Evolutionary conservation across 2,329 filamentous ascomycete species (phyloP), one percentile per base, ranked within the genome.

Genomic region (Sclerotinia trifoliorum): DNA sequence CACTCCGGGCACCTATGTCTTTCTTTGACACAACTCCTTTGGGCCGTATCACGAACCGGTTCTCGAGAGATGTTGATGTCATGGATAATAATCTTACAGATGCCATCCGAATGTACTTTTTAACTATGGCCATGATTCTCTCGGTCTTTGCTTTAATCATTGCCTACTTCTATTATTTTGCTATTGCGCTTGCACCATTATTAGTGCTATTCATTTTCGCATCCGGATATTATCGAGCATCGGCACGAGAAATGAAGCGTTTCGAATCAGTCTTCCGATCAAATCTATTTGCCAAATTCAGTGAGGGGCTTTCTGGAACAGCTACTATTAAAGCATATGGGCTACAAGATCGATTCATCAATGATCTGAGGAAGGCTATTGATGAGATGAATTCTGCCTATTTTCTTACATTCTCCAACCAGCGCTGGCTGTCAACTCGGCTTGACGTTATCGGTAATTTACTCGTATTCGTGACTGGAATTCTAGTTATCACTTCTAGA

Each of bases 21-120:
- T 98, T 98, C 81, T 98, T 98, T 80, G 95, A 99, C 75, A 98
- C 95, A 0, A 98, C 95, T 0, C 95, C 95, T 0, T 85, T 98
- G 1, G 95, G 95, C 26, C 90, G 94, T 49, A 97, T 98, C 78
- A 97, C 93, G 29, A 98, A 98, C 78, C 91, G 95, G 21, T 98
- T 98, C 80, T 96, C 93, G 44, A 90, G 94, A 73, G 95, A 99
- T 76, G 91, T 98, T 52, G 93, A 97, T 76, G 92, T 95, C 68
- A 96, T 98, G 93, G 95, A 98, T 80, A 97, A 97, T 78, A 92
- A 89, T 68, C 81, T 97, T 55, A 90, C 90, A 0, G 94, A 97
- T 75, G 90, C 92, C 4, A 92, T 97, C 80, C 88, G 94, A 72
- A 96, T 97, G 88, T 97, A 94, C 81, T 90, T 94, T 74, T 81